Base-by-base conservation (phyloP, 768 basidiomycete genomes). In the Trametes cubensis region DNA sequence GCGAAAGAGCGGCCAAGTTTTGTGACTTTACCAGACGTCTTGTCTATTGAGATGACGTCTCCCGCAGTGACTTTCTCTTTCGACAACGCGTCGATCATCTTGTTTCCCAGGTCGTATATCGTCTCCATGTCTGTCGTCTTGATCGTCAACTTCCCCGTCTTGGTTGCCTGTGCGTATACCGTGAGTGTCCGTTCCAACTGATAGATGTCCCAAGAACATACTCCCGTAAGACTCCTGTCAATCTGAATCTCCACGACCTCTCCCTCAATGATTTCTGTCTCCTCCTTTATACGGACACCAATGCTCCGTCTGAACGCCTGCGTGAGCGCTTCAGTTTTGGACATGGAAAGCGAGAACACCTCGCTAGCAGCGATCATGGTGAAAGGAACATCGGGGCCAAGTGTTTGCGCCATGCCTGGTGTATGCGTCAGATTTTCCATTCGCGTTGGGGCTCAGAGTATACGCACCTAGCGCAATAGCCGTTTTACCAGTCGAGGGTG, bases 51-150 rank as follows among this genome's bases (percentile, higher is more conserved):
- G 67, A 99, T 88, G 20, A 99, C 90, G 69, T 99, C 97, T 25
- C 97, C 97, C 0, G 89, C 89, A 6, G 94, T 82, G 6, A 98
- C 94, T 70, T 98, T 98, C 78, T 98, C 97, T 77, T 98, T 97
- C 41, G 94, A 90, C 28, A 99, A 78, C 4, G 95, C 89, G 67
- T 99, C 97, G 51, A 99, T 98, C 97, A 99, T 98, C 83, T 98
- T 99, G 52, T 89, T 93, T 13, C 97, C 97, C 30, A 98, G 83
- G 76, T 99, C 97, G 73, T 99, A 99, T 34, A 99, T 90, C 5
- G 97, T 98, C 79, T 98, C 97, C 97, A 99, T 98, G 74, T 98
- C 96, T 2, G 95, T 97, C 15, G 94, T 96, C 77, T 98, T 98
- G 70, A 99, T 90, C 0, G 97, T 98, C 62, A 98, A 75, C 73